These are phyloP conservation scores for Fusarium agapanthi DNA, from an alignment of 2,329 filamentous ascomycete species.

Conservation along the genomic window DNA sequence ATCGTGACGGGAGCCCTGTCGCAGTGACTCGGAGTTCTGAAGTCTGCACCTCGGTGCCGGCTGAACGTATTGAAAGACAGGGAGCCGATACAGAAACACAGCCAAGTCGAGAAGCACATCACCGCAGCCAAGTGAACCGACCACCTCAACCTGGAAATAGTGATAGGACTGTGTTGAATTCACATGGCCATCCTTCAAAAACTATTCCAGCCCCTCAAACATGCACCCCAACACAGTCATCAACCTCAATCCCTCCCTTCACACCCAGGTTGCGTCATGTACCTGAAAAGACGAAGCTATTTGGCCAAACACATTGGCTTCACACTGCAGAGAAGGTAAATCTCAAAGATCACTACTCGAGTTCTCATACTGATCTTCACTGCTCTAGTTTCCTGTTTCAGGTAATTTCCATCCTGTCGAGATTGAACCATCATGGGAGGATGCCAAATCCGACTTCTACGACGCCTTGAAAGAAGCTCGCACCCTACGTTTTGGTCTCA, in stretches of 20 bases:
- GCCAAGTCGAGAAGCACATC: constrained; percentile 4
- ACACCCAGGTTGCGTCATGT: constrained; percentile 38
- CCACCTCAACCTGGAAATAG: background rate
- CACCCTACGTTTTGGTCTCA: constrained; percentile 28
- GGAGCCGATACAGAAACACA: background rate
- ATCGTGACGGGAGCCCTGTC: constrained; percentile 29
- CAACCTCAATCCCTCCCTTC: constrained; percentile 33
- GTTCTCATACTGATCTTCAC: background rate
- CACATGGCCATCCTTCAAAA: background rate
- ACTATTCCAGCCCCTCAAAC: background rate
- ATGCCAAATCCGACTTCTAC: constrained; percentile 37
- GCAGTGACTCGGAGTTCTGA: background rate
- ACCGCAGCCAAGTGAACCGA: constrained; percentile 11
- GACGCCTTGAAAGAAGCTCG: constrained; percentile 35
- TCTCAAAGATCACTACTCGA: background rate
- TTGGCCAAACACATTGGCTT: constrained; percentile 42
- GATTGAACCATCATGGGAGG: constrained; percentile 37
- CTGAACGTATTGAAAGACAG: background rate
- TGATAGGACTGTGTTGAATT: background rate
- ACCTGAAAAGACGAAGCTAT: constrained; percentile 41
- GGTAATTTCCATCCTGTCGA: constrained; percentile 39
- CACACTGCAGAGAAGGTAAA: constrained; percentile 40
- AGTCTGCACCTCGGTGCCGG: background rate
- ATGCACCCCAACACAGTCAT: background rate
- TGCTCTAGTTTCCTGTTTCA: constrained; percentile 34